Percentiles rank a stretch among this genome's conserved stretches.
phyloP scores from a whole-genome alignment of 495 filamentous ascomycete genomes.

The Neurospora intermedia region DNA sequence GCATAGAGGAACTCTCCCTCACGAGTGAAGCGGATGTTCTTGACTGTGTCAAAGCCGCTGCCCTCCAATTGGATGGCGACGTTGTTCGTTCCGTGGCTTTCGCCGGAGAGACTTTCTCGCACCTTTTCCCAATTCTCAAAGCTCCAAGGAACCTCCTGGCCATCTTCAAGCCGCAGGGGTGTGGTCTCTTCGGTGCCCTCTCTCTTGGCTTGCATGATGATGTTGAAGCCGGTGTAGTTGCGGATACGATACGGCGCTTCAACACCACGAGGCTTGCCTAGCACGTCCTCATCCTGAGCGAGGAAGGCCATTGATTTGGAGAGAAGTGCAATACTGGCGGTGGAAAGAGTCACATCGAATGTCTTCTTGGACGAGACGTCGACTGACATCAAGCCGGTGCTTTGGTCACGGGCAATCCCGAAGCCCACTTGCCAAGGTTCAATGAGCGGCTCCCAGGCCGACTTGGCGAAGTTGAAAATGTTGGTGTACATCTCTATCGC shows the following conservation, averaged over 20 bases:
- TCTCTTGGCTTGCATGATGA: constrained; percentile 70
- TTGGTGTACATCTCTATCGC: constrained; percentile 89
- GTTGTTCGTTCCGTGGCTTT: constrained; percentile 57
- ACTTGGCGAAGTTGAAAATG: constrained; percentile 98
- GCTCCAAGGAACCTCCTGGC: constrained; percentile 86
- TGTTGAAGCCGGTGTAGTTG: constrained; percentile 89
- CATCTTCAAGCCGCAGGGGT: constrained; percentile 75
- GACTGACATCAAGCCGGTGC: constrained; percentile 66
- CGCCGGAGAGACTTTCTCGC: constrained; percentile 79
- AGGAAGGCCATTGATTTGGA: constrained; percentile 91
- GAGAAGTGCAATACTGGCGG: constrained; percentile 83
- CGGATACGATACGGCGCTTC: constrained; percentile 90
- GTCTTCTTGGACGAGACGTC: constrained; percentile 80
- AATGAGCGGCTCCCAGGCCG: constrained; percentile 91
- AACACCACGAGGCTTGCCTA: constrained; percentile 82
- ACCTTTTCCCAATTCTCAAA: constrained; percentile 93
- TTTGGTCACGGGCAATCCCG: constrained; percentile 69
- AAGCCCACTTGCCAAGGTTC: constrained; percentile 95
- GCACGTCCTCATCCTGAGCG: constrained; percentile 77
- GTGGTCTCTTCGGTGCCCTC: constrained; percentile 44
- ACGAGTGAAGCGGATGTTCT: constrained; percentile 79
- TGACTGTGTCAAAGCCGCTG: constrained; percentile 84
- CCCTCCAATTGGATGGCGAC: constrained; percentile 80
- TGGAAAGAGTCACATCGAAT: constrained; percentile 85
- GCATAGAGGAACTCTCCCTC: constrained; percentile 88